Evolutionary conservation across 2,329 filamentous ascomycete species (phyloP).

Genomic region (Botrytis medusae): DNA sequence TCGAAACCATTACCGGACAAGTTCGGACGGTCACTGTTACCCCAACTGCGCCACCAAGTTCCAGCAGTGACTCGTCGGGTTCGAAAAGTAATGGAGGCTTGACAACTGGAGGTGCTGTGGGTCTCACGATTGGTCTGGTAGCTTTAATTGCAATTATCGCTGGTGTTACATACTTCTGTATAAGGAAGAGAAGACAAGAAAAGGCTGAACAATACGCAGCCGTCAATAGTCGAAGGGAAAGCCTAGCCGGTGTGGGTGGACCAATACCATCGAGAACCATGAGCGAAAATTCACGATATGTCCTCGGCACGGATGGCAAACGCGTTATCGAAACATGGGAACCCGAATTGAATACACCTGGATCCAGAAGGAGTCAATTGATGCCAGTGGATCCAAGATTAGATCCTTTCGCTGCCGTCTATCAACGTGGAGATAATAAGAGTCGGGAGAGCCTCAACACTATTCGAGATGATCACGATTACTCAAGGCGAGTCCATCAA

Average conservation of each 20-base stretch:
- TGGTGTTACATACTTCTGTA: conserved; percentile 45
- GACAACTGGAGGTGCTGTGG: conserved; percentile 50
- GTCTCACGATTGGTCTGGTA: conserved; percentile 54
- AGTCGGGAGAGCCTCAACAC: conserved; percentile 65
- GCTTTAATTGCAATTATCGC: conserved; percentile 45
- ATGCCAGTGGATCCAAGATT: conserved; percentile 63
- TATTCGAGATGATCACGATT: conserved; percentile 64
- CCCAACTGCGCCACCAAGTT: conserved; percentile 43
- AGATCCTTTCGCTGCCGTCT: conserved; percentile 60
- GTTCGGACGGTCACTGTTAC: conserved; percentile 56
- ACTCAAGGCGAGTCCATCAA: conserved; percentile 53
- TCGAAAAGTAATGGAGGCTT: conserved; percentile 38
- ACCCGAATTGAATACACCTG: conserved; percentile 25
- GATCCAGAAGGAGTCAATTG: conserved; percentile 51
- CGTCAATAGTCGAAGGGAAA: conserved; percentile 29
- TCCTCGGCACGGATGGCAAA: conserved; percentile 40
- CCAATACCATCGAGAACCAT: conserved; percentile 37
- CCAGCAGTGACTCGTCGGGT: conserved; percentile 22
- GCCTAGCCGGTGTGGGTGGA: conserved; percentile 30
- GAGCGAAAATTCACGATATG: conserved; percentile 41
- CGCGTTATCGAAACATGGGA: conserved; percentile 40
- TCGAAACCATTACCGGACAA: conserved; percentile 57
- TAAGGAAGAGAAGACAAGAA: conserved; percentile 46
- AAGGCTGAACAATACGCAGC: conserved; percentile 41
- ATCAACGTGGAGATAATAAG: conserved; percentile 53